Conservation (phyloP, 352 stramenopile genomes). For the Globisporangium canariense region DNA sequence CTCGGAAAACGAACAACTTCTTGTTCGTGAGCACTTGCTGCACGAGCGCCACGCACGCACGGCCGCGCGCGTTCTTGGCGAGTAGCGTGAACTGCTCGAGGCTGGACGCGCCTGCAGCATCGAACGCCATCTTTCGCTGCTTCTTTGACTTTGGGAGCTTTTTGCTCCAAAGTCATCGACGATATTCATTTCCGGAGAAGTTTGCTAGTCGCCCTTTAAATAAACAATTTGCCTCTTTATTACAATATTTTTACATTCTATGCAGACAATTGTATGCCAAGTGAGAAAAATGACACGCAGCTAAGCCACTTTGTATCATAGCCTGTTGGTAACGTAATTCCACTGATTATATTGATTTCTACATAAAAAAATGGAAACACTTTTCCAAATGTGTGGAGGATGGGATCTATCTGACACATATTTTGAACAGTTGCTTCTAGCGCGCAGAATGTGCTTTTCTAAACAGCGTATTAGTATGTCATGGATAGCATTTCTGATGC, state of each 20-base stretch:
- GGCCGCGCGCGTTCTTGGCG: slow-evolving; percentile 86
- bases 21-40: slow-evolving; percentile 91
- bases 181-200: neutral
- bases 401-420: neutral
- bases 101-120: slow-evolving; percentile 57
- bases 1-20: slow-evolving; percentile 92
- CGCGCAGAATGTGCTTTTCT: neutral
- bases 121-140: slow-evolving; percentile 49
- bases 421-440: neutral
- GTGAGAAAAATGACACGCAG: too few relatives aligned
- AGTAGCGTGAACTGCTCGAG: slow-evolving; percentile 93
- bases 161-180: neutral
- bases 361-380: neutral
- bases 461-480: neutral
- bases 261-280: too few relatives aligned
- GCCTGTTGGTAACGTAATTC: neutral
- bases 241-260: too few relatives aligned
- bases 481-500: neutral
- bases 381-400: neutral
- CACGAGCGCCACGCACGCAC: slow-evolving; percentile 90
- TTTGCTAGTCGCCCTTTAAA: neutral
- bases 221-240: too few relatives aligned
- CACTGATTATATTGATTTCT: neutral
- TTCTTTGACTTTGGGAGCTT: slow-evolving; percentile 7
- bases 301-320: too few relatives aligned